phyloP scores from a whole-genome alignment of 306 rosid species.

The Prunus salicina region DNA sequence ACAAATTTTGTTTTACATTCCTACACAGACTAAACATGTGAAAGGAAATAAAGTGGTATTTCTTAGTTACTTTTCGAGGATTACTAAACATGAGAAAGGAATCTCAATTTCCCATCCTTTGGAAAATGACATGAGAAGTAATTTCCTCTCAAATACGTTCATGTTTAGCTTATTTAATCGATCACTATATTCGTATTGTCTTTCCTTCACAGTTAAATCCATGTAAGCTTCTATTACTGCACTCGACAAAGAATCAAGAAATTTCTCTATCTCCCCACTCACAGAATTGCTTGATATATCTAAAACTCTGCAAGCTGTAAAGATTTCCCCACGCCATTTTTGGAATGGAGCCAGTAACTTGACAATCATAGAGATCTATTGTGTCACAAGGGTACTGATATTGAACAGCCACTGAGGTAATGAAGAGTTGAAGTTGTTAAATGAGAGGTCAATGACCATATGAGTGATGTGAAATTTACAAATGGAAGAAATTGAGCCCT shows the following conservation, averaged over 20 bases:
- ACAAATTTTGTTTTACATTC: no score
- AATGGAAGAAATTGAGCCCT: background rate
- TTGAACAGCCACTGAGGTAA: background rate
- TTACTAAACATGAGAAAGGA: background rate
- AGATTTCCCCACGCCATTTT: background rate
- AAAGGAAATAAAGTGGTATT: no score
- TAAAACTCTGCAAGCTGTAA: background rate
- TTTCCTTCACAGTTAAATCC: no score
- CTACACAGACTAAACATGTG: no score
- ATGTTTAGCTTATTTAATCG: no score
- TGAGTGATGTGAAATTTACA: constrained; percentile 1
- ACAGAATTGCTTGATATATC: background rate
- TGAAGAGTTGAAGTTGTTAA: background rate
- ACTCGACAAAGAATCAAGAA: background rate
- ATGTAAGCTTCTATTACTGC: background rate
- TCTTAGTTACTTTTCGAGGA: background rate
- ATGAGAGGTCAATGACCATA: background rate
- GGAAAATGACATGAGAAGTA: accelerated
- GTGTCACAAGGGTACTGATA: background rate
- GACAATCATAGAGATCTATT: background rate
- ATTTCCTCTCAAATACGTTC: no score
- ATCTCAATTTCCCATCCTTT: no score
- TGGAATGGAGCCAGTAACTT: background rate
- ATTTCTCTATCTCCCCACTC: background rate
- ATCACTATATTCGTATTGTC: no score